Percentiles rank a stretch among this genome's conserved stretches.
Conservation (phyloP, 2,329 filamentous ascomycete species). For the Ambrosiella cleistominuta region DNA sequence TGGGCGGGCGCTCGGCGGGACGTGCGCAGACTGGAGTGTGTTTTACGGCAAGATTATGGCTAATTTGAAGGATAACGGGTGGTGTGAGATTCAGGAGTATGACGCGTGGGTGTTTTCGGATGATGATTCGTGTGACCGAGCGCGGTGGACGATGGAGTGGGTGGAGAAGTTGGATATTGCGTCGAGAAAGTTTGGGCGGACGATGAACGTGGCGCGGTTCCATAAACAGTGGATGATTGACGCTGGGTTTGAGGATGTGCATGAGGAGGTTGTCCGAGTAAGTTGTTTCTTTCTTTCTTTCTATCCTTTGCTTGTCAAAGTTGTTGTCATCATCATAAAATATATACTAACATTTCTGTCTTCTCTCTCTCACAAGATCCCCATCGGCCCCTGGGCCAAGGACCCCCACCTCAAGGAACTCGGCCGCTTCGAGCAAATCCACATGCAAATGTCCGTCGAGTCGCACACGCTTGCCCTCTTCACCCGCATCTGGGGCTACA, state of each 20-base stretch:
- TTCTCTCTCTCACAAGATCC: conserved; percentile 18
- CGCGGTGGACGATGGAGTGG: conserved; percentile 24
- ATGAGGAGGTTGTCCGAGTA: conserved; percentile 18
- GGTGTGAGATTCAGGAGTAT: conserved; percentile 25
- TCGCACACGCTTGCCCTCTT: conserved; percentile 26
- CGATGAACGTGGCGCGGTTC: conserved; percentile 22
- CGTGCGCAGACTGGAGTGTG: conserved; percentile 19
- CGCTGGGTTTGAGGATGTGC: conserved; percentile 23
- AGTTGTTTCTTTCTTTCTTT: conserved; percentile 8
- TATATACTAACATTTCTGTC: no score
- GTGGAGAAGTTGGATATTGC: conserved; percentile 21
- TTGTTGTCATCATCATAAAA: neutral
- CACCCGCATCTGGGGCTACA: conserved; percentile 22
- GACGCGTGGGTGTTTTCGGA: conserved; percentile 24
- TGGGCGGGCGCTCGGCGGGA: conserved; percentile 15
- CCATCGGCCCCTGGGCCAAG: conserved; percentile 24
- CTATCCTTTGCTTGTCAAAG: neutral
- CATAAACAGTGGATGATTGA: conserved; percentile 24
- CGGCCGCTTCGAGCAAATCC: conserved; percentile 21
- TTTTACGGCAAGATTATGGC: conserved; percentile 19
- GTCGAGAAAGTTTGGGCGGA: conserved; percentile 23
- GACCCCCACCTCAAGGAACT: conserved; percentile 22
- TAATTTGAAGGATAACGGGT: conserved; percentile 21
- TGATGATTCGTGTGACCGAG: conserved; percentile 22
- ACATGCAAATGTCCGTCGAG: conserved; percentile 27